phyloP scores from a whole-genome alignment of 768 basidiomycete genomes.

The Boletus reticulatus region DNA sequence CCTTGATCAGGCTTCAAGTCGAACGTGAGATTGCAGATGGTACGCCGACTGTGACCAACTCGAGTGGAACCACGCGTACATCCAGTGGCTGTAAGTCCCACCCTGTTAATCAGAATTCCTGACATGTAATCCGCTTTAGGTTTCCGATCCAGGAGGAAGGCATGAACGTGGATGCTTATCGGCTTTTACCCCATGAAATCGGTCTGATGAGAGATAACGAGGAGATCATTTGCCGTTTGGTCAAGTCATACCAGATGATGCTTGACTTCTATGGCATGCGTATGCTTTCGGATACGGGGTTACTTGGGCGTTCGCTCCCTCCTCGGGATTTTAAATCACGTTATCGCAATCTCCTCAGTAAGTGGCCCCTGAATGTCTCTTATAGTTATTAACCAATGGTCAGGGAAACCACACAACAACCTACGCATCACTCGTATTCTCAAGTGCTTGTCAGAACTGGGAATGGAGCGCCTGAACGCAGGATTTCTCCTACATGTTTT shows the following conservation, averaged over 20 bases:
- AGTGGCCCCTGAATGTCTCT: slow-evolving; percentile 29
- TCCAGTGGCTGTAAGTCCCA: slow-evolving; percentile 71
- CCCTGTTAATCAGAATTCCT: background rate
- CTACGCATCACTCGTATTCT: slow-evolving; percentile 75
- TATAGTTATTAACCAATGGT: background rate
- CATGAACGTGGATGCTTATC: slow-evolving; percentile 66
- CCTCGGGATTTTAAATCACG: slow-evolving; percentile 51
- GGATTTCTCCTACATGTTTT: slow-evolving; percentile 70
- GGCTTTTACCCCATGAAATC: slow-evolving; percentile 66
- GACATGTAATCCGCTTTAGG: slow-evolving; percentile 31
- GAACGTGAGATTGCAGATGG: slow-evolving; percentile 48
- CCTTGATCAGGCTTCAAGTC: background rate
- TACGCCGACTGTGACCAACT: slow-evolving; percentile 57
- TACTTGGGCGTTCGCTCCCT: slow-evolving; percentile 49
- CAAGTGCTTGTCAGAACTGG: slow-evolving; percentile 71
- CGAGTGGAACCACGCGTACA: slow-evolving; percentile 69
- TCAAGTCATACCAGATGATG: slow-evolving; percentile 68
- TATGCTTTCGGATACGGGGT: slow-evolving; percentile 56
- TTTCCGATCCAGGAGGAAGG: slow-evolving; percentile 76
- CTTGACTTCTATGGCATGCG: slow-evolving; percentile 81
- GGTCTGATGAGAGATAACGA: slow-evolving; percentile 51
- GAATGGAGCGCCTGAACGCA: slow-evolving; percentile 59
- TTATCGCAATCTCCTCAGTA: slow-evolving; percentile 66
- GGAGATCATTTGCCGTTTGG: slow-evolving; percentile 46
- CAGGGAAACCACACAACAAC: slow-evolving; percentile 72